Base-by-base conservation (phyloP, 2,329 filamentous ascomycete species). In the Pestalotiopsis sp. region DNA sequence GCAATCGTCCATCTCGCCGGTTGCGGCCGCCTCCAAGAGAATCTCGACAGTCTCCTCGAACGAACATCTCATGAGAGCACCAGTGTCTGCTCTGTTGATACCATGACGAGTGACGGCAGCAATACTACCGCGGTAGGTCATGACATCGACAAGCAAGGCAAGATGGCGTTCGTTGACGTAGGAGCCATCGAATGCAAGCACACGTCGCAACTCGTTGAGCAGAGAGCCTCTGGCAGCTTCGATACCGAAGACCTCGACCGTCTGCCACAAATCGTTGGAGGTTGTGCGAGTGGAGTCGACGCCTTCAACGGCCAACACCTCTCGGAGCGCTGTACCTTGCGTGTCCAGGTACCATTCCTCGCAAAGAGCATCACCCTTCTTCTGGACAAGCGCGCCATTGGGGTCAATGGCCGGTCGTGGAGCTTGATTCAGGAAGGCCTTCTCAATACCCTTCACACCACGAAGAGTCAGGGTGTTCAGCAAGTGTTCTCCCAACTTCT, bases 41-140 rank as follows among this genome's bases (percentile, higher is more conserved):
- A 99, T 99, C 79, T 99, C 97, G 56, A 99, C 96, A 0, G 96
- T 99, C 81, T 99, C 97, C 82, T 99, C 96, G 83, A 99, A 99
- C 1, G 96, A 99, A 86, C 97, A 99, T 80, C 96, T 92, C 96
- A 99, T 99, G 76, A 99, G 87, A 11, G 96, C 97, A 85, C 96
- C 96, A 71, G 97, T 99, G 78, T 99, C 96, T 31, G 95, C 94
- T 76, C 96, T 91, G 85, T 99, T 99, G 85, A 99, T 99, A 83
- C 96, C 96, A 79, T 99, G 96, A 82, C 96, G 93, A 68, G 96
- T 99, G 72, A 99, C 95, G 14, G 96, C 95, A 81, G 97, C 97
- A 76, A 99, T 91, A 75, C 92, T 92, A 73, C 96, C 96, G 76
- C 96, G 90, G 76, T 97, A 94, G 36, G 95, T 98, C 96, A 99